A percentile compares a stretch with the other conserved stretches of the same genome.
Evolutionary conservation across 2,329 filamentous ascomycete species (phyloP).

Genomic region (Pseudocercospora cruenta): DNA sequence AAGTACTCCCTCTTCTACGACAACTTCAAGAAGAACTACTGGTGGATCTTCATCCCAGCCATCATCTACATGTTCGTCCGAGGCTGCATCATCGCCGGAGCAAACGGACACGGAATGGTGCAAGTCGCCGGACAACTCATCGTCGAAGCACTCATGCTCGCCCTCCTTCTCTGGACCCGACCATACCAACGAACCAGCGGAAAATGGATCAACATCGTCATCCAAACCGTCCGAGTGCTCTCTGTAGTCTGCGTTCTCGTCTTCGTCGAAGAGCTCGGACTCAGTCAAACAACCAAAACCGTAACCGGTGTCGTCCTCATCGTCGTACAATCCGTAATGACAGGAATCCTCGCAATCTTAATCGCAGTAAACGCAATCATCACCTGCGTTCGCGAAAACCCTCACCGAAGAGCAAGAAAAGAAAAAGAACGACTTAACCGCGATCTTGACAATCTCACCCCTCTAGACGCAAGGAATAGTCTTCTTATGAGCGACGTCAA

Average conservation of each 20-base stretch:
- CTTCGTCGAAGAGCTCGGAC: slow-evolving; percentile 90
- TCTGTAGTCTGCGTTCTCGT: slow-evolving; percentile 88
- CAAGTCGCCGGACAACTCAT: slow-evolving; percentile 80
- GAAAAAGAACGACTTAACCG: slow-evolving; percentile 80
- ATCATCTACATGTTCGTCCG: slow-evolving; percentile 92
- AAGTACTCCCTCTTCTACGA: slow-evolving; percentile 99
- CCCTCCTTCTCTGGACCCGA: slow-evolving; percentile 78
- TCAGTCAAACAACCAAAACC: slow-evolving; percentile 90
- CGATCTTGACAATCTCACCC: slow-evolving; percentile 80
- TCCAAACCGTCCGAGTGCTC: slow-evolving; percentile 84
- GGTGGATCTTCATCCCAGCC: slow-evolving; percentile 92
- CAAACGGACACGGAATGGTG: slow-evolving; percentile 79
- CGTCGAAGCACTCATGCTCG: slow-evolving; percentile 79
- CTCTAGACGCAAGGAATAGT: slow-evolving; percentile 83
- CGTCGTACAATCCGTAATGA: slow-evolving; percentile 83
- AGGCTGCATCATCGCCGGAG: slow-evolving; percentile 81
- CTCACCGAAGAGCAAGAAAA: slow-evolving; percentile 85
- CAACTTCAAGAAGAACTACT: slow-evolving; percentile 89
- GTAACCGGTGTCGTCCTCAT: slow-evolving; percentile 92
- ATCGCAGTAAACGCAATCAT: slow-evolving; percentile 89
- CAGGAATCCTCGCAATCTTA: slow-evolving; percentile 79
- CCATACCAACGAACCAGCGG: slow-evolving; percentile 85
- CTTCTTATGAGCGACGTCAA: slow-evolving; percentile 72
- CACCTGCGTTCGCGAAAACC: slow-evolving; percentile 81
- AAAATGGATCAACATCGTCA: slow-evolving; percentile 91